Conservation (phyloP, 768 basidiomycete genomes). For the Boletus vermiculosoides region DNA sequence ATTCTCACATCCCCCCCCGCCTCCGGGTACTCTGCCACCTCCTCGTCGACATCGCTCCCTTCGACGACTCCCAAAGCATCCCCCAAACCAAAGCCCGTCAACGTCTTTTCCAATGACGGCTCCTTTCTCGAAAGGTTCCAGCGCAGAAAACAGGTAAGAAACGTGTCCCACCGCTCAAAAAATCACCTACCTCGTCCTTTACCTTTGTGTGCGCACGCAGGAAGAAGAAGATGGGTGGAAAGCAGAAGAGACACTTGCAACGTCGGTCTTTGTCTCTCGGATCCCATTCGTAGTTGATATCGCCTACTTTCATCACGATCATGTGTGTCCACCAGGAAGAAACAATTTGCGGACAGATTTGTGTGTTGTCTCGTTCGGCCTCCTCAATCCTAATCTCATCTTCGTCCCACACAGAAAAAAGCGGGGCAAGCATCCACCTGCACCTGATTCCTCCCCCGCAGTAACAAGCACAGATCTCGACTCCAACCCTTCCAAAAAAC, state of each 20-base stretch:
- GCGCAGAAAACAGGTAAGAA: not conserved
- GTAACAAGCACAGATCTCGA: constrained; percentile 35
- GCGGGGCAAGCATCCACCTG: constrained; percentile 52
- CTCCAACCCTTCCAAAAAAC: constrained; percentile 38
- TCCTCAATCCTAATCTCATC: too few species aligned
- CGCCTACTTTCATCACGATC: not conserved
- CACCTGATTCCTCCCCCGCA: constrained; percentile 39
- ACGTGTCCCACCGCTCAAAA: too few species aligned
- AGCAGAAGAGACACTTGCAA: too few species aligned
- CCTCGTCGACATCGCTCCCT: not conserved
- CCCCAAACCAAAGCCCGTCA: constrained; percentile 46
- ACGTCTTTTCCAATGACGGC: constrained; percentile 69
- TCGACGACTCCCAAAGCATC: constrained; percentile 14
- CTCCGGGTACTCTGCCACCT: too few species aligned
- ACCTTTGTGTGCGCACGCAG: too few species aligned
- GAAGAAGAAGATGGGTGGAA: too few species aligned
- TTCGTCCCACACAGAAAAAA: constrained; percentile 40
- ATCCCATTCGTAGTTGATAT: too few species aligned
- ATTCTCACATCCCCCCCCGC: too few species aligned
- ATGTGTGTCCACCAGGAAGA: constrained; percentile 44
- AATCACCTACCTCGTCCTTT: too few species aligned
- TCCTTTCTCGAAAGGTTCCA: constrained; percentile 56
- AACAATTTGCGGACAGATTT: constrained; percentile 59
- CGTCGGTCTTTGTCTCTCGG: too few species aligned
- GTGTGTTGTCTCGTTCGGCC: constrained; percentile 36